Evolutionary conservation across 148 eudicot genomes (phyloP).

Genomic region (Selenicereus undatus): DNA sequence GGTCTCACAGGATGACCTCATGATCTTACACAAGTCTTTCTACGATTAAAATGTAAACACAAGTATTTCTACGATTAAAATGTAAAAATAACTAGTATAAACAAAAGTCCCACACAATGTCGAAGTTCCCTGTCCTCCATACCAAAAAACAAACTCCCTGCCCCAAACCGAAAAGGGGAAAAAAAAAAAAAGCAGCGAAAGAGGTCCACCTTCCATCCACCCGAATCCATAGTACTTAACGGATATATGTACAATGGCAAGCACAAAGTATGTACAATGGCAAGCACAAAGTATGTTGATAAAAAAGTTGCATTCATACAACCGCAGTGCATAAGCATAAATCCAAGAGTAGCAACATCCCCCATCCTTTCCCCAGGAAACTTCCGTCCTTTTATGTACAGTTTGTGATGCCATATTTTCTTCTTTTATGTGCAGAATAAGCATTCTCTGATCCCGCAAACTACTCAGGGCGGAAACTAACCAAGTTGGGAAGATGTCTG

Average conservation of each 20-base stretch:
- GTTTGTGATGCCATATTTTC: not conserved
- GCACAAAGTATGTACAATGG: not conserved
- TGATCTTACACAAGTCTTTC: not conserved
- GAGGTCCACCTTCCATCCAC: not conserved
- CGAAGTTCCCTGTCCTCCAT: no score
- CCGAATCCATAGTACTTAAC: not conserved
- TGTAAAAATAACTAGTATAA: not conserved
- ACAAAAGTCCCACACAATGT: not conserved
- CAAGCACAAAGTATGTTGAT: not conserved
- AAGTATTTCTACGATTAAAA: not conserved
- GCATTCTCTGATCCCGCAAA: not conserved
- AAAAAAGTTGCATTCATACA: not conserved
- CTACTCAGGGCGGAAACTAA: constrained; percentile 59
- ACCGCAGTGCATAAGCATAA: not conserved
- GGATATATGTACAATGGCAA: not conserved
- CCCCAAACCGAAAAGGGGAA: no score
- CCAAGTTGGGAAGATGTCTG: constrained; percentile 51
- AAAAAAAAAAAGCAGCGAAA: no score
- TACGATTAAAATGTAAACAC: not conserved
- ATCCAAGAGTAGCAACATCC: not conserved
- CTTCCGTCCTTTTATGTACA: constrained; percentile 4
- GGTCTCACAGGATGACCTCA: not conserved
- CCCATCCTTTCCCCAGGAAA: not conserved
- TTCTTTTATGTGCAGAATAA: not conserved
- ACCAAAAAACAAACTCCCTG: no score